Evolutionary conservation across 148 eudicot species (phyloP).

Genomic region (Fagopyrum esculentum): DNA sequence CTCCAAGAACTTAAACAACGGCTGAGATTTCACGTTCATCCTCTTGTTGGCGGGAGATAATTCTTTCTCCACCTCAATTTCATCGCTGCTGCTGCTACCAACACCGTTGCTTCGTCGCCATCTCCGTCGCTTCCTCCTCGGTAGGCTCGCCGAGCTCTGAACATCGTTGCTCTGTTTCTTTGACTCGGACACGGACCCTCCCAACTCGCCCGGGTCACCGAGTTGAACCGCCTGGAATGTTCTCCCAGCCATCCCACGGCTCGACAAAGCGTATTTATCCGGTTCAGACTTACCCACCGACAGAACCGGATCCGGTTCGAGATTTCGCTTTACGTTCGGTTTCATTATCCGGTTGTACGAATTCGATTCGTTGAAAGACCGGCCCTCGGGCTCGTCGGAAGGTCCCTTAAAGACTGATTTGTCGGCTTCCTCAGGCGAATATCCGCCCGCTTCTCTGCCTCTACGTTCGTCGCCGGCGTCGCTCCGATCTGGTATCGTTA

Average conservation of each 20-base stretch:
- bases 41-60: conserved; percentile 14
- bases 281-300: conserved; percentile 19
- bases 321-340: not conserved
- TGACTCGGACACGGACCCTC: conserved; percentile 30
- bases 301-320: conserved; percentile 13
- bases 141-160: conserved; percentile 49
- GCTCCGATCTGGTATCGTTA: conserved; percentile 10
- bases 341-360: conserved; percentile 7
- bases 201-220: conserved; percentile 31
- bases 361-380: conserved; percentile 12
- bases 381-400: conserved; percentile 9
- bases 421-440: conserved; percentile 9
- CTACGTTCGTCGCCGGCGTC: conserved; percentile 3
- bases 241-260: conserved; percentile 30
- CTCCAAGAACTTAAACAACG: conserved; percentile 42
- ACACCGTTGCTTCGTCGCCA: conserved; percentile 16
- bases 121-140: conserved; percentile 30
- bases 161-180: conserved; percentile 42
- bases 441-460: conserved; percentile 12
- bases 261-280: conserved; percentile 25
- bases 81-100: conserved; percentile 19
- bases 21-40: conserved; percentile 18
- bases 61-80: conserved; percentile 20
- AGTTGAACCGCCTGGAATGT: conserved; percentile 17
- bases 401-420: conserved; percentile 1